A percentile compares a stretch with the other conserved stretches of the same genome.
These are phyloP conservation scores for Lentinus polychrous DNA, from an alignment of 1,284 basidiomycete genomes.

Conservation along the genomic window DNA sequence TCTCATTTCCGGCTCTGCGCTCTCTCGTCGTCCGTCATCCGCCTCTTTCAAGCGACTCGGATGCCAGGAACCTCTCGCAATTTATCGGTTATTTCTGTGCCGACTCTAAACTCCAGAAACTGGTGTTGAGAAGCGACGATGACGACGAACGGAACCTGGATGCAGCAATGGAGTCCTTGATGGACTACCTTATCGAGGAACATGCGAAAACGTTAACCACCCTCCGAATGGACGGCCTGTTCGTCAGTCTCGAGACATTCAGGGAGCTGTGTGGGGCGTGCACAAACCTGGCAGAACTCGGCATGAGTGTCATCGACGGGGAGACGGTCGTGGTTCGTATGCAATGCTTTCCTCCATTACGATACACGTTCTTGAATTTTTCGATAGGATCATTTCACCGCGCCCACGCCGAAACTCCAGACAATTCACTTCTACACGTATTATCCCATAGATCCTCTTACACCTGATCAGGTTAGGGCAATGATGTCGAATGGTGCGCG, in stretches of 20 bases:
- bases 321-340: too few relatives aligned
- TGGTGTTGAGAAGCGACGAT: too few relatives aligned
- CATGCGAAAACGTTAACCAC: neutral
- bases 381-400: too few relatives aligned
- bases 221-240: neutral
- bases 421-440: neutral
- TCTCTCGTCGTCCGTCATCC: conserved; percentile 32
- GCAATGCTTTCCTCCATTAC: too few relatives aligned
- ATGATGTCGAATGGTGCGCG: neutral
- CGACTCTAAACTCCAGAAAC: too few relatives aligned
- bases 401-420: neutral
- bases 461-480: neutral
- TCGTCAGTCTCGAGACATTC: neutral
- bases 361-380: too few relatives aligned
- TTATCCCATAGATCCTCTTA: neutral
- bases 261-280: neutral
- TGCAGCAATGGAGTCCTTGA: neutral
- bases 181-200: neutral
- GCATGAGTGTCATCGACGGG: neutral
- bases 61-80: conserved; percentile 31
- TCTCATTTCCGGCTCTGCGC: conserved; percentile 28
- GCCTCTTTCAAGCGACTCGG: conserved; percentile 17
- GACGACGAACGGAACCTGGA: neutral
- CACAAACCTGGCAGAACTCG: neutral
- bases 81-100: conserved; percentile 32